Evolutionary conservation across 495 filamentous ascomycete genomes (phyloP).

Genomic region (Pseudevernia furfuracea): DNA sequence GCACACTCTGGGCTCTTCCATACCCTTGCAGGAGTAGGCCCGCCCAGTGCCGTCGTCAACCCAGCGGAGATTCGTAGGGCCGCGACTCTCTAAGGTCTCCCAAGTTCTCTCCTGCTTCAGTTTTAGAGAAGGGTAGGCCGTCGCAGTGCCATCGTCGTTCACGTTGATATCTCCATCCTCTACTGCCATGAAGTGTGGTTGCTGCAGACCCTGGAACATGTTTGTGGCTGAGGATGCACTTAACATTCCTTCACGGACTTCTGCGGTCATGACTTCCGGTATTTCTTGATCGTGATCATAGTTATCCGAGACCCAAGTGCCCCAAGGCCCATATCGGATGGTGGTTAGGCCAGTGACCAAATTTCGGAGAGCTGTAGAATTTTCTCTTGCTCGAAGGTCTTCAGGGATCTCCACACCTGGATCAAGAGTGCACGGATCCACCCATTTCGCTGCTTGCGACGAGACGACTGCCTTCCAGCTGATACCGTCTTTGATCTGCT

Average conservation of each 20-base stretch:
- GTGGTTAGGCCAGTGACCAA: not conserved
- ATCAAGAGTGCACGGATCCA: slow-evolving; percentile 8
- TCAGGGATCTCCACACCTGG: not conserved
- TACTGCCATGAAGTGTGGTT: not conserved
- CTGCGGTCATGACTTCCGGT: not conserved
- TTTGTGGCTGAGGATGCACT: not conserved
- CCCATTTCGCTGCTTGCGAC: slow-evolving; percentile 14
- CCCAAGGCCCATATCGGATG: slow-evolving; percentile 5
- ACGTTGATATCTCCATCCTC: not conserved
- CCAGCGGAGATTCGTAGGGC: not conserved
- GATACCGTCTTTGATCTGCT: not conserved
- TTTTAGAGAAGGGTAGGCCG: no score
- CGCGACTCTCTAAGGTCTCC: not conserved
- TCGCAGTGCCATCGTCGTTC: not conserved
- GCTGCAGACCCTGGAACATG: slow-evolving; percentile 1
- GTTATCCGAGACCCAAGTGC: slow-evolving; percentile 6
- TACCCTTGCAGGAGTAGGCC: no score
- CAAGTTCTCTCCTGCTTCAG: not conserved
- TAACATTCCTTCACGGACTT: not conserved
- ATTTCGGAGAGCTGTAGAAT: not conserved
- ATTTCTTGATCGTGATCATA: slow-evolving; percentile 6
- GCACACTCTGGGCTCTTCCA: no score
- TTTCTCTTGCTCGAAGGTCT: not conserved
- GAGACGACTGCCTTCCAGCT: not conserved
- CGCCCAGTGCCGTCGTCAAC: not conserved